phyloP scores from a whole-genome alignment of 2,329 filamentous ascomycete genomes.

The Xylaria sp. region DNA sequence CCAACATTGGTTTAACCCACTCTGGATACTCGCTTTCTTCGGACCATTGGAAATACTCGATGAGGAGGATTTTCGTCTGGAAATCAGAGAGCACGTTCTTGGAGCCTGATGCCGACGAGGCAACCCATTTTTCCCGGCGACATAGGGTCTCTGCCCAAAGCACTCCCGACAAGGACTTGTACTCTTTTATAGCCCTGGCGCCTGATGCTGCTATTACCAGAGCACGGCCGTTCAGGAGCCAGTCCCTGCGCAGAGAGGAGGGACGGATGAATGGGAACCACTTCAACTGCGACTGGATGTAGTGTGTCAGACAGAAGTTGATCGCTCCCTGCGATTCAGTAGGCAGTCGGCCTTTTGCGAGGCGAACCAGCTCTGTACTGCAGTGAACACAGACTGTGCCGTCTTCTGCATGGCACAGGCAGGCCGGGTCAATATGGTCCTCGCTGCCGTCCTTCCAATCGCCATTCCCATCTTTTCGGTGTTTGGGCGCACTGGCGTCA shows the following conservation, averaged over 20 bases:
- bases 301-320: constrained; percentile 33
- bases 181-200: constrained; percentile 28
- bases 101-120: not conserved
- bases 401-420: constrained; percentile 21
- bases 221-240: constrained; percentile 29
- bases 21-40: not conserved
- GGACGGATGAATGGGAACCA: constrained; percentile 30
- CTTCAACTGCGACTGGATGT: constrained; percentile 31
- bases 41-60: constrained; percentile 30
- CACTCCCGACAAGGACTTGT: constrained; percentile 17
- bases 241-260: constrained; percentile 22
- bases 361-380: constrained; percentile 24
- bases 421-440: not conserved
- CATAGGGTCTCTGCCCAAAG: constrained; percentile 23
- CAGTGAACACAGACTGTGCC: constrained; percentile 28
- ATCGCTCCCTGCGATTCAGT: constrained; percentile 17
- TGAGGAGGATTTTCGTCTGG: constrained; percentile 24
- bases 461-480: not conserved
- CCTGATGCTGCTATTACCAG: constrained; percentile 29
- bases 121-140: not conserved
- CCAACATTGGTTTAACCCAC: constrained; percentile 19
- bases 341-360: constrained; percentile 21
- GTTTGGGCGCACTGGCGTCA: not conserved
- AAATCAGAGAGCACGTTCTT: constrained; percentile 13
- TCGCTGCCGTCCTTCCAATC: not conserved